These are phyloP conservation scores for Neonectria coccinea DNA, from an alignment of 2,329 filamentous ascomycete species.

Conservation along the genomic window DNA sequence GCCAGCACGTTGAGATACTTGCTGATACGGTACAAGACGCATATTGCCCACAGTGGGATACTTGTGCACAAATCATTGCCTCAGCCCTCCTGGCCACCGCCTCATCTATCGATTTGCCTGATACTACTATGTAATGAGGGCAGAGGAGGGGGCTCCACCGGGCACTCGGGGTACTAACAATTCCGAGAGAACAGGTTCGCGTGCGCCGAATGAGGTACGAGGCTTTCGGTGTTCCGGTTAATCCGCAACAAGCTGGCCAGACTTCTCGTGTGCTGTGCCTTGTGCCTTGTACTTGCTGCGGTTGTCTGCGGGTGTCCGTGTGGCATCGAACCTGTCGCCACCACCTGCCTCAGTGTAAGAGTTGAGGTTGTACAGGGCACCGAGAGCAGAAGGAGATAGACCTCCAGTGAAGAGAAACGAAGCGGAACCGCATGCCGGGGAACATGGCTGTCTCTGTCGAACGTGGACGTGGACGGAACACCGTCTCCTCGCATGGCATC, in stretches of 20 bases:
- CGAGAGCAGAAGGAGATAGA: neutral
- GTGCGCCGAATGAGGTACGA: no score
- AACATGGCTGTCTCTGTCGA: neutral
- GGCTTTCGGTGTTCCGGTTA: neutral
- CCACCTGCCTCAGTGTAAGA: neutral
- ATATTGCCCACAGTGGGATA: constrained; percentile 8
- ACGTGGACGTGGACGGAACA: constrained; percentile 15
- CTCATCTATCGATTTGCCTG: constrained; percentile 21
- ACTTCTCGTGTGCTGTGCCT: neutral
- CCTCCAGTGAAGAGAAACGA: constrained; percentile 5
- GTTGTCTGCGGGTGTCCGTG: constrained; percentile 4
- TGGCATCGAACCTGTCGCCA: constrained; percentile 12
- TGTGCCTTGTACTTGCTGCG: neutral
- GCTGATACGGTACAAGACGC: constrained; percentile 7
- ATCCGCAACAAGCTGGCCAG: neutral
- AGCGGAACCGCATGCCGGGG: constrained; percentile 1
- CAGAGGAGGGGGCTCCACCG: constrained; percentile 14
- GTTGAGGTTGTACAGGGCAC: neutral
- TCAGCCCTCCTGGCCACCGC: constrained; percentile 31
- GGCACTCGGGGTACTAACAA: constrained; percentile 32
- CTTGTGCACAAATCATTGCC: constrained; percentile 37
- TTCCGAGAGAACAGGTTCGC: constrained; percentile 28
- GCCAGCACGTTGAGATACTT: constrained; percentile 18
- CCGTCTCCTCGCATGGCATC: constrained; percentile 16
- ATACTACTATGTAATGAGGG: constrained; percentile 13